Base-by-base conservation (phyloP, 495 filamentous ascomycete genomes). In the Penicilliopsis zonata region DNA sequence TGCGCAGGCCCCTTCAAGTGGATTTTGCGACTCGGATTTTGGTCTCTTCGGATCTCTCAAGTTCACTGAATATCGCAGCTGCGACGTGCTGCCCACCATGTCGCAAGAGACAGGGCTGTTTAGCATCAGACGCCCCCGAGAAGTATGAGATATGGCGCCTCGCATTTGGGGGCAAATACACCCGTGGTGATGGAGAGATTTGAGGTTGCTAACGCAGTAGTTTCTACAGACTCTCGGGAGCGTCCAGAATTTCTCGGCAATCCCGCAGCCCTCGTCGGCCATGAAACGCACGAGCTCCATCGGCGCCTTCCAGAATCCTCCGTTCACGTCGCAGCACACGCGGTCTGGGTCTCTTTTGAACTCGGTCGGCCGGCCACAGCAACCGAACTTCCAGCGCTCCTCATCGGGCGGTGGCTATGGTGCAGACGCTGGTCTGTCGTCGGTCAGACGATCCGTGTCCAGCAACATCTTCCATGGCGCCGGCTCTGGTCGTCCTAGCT, bases 221-320 rank as follows among this genome's bases (percentile, higher is more conserved):
- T 15, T 24, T 23, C 27, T 37, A 24, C 53, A 90, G 83, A 87
- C 84, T 17, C 72, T 92, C 25, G 84, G 76, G 40, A 70, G 73
- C 44, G 69, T 87, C 46, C 82, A 76, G 48, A 72, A 75, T 53
- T 88, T 79, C 47, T 77, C 80, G 23, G 64, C 73, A n/a, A 80
- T 94, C 34, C 86, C 87, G 4, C 82, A 86, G 54, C 86, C 86
- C 4, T 65, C 80, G n/a, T 95, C 90, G n/a, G 83, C 90, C 15
- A 70, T 96, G 65, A 95, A 95, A 59, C 83, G 90, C 50, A 82
- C 84, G 5, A 93, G 75, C 44, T 87, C 84, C n/a, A 78, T 78
- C 28, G 75, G 76, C 33, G 72, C 70, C 40, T 60, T 69, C 41
- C 71, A 76, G 47, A 76, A 76, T 47, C 59, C 69, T 24, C 68